Percentiles rank a stretch among this genome's conserved stretches.
phyloP scores from a whole-genome alignment of 2,329 filamentous ascomycete species.

The Cephalotrichum gorgonifer region DNA sequence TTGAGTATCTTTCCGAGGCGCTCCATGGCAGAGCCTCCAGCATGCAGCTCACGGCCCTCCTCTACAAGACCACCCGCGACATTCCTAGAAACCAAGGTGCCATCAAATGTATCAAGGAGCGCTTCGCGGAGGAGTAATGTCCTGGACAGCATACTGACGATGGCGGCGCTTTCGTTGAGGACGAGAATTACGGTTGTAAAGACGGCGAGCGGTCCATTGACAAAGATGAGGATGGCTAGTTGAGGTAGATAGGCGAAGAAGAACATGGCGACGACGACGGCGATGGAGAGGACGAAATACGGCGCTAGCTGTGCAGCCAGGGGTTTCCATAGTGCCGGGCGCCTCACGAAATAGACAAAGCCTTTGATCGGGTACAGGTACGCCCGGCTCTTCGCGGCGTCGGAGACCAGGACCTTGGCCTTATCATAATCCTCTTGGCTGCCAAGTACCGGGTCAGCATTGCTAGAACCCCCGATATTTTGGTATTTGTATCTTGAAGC shows the following conservation, averaged over 20 bases:
- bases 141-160: conserved; percentile 47
- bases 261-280: conserved; percentile 75
- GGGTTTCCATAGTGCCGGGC: conserved; percentile 48
- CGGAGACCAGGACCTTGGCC: conserved; percentile 45
- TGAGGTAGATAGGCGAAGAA: conserved; percentile 79
- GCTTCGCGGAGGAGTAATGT: conserved; percentile 74
- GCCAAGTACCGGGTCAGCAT: conserved; percentile 9
- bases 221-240: conserved; percentile 69
- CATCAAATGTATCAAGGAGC: conserved; percentile 82
- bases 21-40: conserved; percentile 37
- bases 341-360: conserved; percentile 47
- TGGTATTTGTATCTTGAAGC: neutral
- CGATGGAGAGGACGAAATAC: conserved; percentile 59
- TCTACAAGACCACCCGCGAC: conserved; percentile 53
- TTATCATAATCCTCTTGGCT: conserved; percentile 56
- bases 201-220: conserved; percentile 75
- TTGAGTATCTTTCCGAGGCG: conserved; percentile 48
- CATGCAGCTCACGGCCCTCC: conserved; percentile 63
- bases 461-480: neutral
- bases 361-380: conserved; percentile 70
- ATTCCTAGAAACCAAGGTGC: conserved; percentile 44
- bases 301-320: conserved; percentile 43
- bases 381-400: conserved; percentile 59
- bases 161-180: conserved; percentile 48
- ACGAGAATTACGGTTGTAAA: conserved; percentile 61